These are phyloP conservation scores for Aspergillus sp. DNA, from an alignment of 2,329 filamentous ascomycete genomes.

Conservation along the genomic window DNA sequence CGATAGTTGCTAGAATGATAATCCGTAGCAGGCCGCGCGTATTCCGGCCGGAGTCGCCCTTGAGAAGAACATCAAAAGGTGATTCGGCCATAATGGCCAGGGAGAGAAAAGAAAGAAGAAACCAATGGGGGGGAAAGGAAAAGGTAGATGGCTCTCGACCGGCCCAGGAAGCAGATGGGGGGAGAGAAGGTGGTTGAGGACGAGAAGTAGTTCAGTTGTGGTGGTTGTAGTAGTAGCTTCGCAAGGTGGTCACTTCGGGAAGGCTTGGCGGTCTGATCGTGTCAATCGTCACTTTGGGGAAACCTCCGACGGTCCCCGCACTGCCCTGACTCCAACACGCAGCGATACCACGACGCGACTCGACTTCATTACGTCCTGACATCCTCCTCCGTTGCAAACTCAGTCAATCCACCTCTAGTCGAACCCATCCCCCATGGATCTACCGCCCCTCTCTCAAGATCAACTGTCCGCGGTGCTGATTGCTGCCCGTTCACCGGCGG, in stretches of 20 bases:
- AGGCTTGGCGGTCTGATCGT: slow-evolving; percentile 35
- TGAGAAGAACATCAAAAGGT: slow-evolving; percentile 61
- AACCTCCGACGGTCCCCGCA: slow-evolving; percentile 36
- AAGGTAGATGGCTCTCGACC: slow-evolving; percentile 24
- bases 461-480: slow-evolving; percentile 29
- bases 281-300: slow-evolving; percentile 16
- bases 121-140: slow-evolving; percentile 26
- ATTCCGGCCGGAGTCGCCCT: slow-evolving; percentile 76
- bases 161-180: slow-evolving; percentile 15
- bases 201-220: slow-evolving; percentile 5
- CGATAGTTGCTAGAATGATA: slow-evolving; percentile 87
- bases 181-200: slow-evolving; percentile 22
- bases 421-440: slow-evolving; percentile 24
- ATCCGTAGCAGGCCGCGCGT: slow-evolving; percentile 82
- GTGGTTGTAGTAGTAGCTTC: slow-evolving; percentile 23
- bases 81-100: slow-evolving; percentile 47
- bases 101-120: slow-evolving; percentile 26
- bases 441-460: slow-evolving; percentile 29
- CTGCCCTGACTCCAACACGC: slow-evolving; percentile 4
- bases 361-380: not conserved
- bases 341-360: not conserved
- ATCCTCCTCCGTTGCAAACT: not conserved
- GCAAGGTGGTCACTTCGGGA: slow-evolving; percentile 44
- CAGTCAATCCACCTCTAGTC: not conserved
- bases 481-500: slow-evolving; percentile 28